These are phyloP conservation scores for Chiua virens DNA, from an alignment of 768 basidiomycete species.

Conservation along the genomic window DNA sequence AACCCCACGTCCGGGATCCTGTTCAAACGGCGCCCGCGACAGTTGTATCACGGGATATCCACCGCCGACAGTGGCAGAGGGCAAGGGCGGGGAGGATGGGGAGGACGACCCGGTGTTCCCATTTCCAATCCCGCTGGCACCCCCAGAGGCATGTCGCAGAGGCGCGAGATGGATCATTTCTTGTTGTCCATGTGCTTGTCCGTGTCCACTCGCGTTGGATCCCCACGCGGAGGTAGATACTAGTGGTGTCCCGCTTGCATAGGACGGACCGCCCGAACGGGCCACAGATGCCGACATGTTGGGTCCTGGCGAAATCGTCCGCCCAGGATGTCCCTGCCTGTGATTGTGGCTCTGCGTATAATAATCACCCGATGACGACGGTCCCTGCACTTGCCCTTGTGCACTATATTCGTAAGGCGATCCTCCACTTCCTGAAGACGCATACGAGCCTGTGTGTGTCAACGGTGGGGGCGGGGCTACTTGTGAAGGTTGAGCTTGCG, in stretches of 20 bases:
- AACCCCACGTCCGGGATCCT: constrained; percentile 23
- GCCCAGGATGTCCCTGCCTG: constrained; percentile 12
- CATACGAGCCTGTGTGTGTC: constrained; percentile 22
- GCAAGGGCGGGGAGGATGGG: constrained; percentile 29
- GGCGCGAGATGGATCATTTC: constrained; percentile 39
- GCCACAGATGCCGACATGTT: constrained; percentile 11
- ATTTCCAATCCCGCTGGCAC: constrained; percentile 1
- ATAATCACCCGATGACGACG: constrained; percentile 24
- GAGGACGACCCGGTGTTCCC: constrained; percentile 22
- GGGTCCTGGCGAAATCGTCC: constrained; percentile 20
- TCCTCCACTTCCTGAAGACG: constrained; percentile 22
- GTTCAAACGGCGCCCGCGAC: constrained; percentile 33
- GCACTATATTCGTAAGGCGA: constrained; percentile 25
- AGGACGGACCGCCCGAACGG: constrained; percentile 8
- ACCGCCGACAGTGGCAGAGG: constrained; percentile 12
- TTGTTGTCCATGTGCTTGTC: constrained; percentile 24
- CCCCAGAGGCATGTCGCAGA: constrained; percentile 22
- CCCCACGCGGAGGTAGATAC: constrained; percentile 17
- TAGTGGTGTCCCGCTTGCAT: constrained; percentile 2
- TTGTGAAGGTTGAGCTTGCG: constrained; percentile 16
- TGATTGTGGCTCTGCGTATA: constrained; percentile 20
- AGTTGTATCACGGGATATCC: constrained; percentile 32
- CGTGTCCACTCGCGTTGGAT: constrained; percentile 10
- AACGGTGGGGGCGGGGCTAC: constrained; percentile 14
- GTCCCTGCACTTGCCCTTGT: constrained; percentile 19